These are phyloP conservation scores for Colletotrichum aenigma DNA, from an alignment of 2,329 filamentous ascomycete genomes.

Conservation along the genomic window DNA sequence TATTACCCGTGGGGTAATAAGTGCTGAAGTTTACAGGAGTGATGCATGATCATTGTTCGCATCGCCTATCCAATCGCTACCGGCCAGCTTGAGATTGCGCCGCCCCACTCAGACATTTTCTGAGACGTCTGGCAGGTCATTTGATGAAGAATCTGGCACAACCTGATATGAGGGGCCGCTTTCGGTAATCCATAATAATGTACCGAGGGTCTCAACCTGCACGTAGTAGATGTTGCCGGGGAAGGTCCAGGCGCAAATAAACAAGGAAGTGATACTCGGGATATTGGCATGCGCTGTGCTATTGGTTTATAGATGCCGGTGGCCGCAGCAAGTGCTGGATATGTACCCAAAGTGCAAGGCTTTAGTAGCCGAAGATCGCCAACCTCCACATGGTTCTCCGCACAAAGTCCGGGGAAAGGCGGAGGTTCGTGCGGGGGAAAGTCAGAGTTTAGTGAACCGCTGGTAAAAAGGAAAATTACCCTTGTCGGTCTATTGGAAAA, in stretches of 20 bases:
- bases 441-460: background rate
- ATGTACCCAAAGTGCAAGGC: background rate
- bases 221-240: background rate
- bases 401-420: background rate
- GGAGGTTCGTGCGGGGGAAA: background rate
- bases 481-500: background rate
- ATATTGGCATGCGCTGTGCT: background rate
- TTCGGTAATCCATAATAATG: background rate
- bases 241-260: background rate
- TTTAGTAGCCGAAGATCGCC: background rate
- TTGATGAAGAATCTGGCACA: background rate
- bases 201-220: background rate
- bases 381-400: background rate
- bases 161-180: background rate
- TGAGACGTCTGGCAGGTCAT: background rate
- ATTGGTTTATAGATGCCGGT: background rate
- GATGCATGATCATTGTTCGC: background rate
- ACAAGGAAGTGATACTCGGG: background rate
- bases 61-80: background rate
- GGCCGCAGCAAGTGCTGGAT: background rate
- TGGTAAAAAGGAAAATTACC: background rate
- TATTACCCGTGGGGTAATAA: background rate
- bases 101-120: background rate
- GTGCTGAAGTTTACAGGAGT: background rate
- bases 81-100: background rate